Conservation (phyloP, 345 rosid species). For the Mercurialis annua region DNA sequence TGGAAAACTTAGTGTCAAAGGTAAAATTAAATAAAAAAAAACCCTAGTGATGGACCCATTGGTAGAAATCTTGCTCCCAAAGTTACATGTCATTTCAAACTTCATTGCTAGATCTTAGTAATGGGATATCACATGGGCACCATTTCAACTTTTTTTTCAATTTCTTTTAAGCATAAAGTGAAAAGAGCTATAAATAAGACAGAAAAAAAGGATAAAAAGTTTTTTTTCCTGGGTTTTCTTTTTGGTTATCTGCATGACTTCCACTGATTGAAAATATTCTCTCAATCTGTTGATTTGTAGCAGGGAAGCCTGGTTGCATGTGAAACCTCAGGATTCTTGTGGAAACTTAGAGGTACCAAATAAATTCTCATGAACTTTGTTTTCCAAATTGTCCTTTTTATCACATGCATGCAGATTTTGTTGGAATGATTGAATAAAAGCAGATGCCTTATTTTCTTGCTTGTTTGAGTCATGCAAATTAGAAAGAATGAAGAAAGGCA, state of each 20-base stretch:
- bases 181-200: conserved; percentile 29
- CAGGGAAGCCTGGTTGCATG: conserved; percentile 98
- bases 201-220: conserved; percentile 41
- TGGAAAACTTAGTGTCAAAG: conserved; percentile 44
- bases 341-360: conserved; percentile 67
- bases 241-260: conserved; percentile 48
- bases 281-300: conserved; percentile 39
- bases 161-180: conserved; percentile 23
- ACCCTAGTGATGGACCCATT: conserved; percentile 38
- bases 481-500: conserved; percentile 25
- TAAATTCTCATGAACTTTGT: not conserved
- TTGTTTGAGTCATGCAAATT: conserved; percentile 27
- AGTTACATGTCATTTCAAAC: conserved; percentile 32
- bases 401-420: conserved; percentile 7
- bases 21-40: too few relatives aligned
- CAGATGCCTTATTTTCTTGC: conserved; percentile 10
- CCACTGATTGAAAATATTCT: conserved; percentile 47
- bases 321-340: conserved; percentile 57
- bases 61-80: conserved; percentile 43
- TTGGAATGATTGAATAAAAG: conserved; percentile 25
- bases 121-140: conserved; percentile 50
- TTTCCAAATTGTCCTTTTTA: conserved; percentile 22
- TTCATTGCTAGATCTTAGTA: conserved; percentile 32
- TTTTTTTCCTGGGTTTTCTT: conserved; percentile 34
- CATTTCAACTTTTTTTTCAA: conserved; percentile 29